Conservation (phyloP, 1,284 basidiomycete species). For the Amylostereum chailletii region DNA sequence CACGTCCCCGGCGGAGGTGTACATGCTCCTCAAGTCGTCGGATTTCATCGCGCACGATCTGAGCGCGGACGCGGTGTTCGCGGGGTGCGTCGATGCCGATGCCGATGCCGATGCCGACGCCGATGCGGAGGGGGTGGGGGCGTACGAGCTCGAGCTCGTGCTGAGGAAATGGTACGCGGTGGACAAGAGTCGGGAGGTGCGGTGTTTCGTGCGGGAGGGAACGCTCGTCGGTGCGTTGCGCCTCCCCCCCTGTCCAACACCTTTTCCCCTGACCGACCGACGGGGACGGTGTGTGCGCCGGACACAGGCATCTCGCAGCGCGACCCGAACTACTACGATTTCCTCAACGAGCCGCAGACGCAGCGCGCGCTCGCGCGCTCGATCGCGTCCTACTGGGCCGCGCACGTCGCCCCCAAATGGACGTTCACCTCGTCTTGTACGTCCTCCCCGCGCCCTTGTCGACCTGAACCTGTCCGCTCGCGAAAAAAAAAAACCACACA, state of each 20-base stretch:
- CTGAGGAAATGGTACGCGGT: constrained; percentile 88
- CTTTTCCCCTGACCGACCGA: neutral
- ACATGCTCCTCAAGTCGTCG: constrained; percentile 87
- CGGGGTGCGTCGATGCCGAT: constrained; percentile 34
- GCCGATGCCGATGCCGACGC: neutral
- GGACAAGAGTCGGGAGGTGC: constrained; percentile 74
- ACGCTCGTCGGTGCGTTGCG: constrained; percentile 54
- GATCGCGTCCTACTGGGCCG: constrained; percentile 60
- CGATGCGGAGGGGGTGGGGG: constrained; percentile 3
- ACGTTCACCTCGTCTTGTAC: constrained; percentile 58
- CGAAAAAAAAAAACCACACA: neutral
- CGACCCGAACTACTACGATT: constrained; percentile 88
- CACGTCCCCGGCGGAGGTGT: constrained; percentile 82
- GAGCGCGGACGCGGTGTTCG: constrained; percentile 49
- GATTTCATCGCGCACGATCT: constrained; percentile 87
- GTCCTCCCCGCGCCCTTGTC: constrained; percentile 17
- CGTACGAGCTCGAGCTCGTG: constrained; percentile 76
- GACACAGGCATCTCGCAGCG: constrained; percentile 75
- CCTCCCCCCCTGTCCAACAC: neutral
- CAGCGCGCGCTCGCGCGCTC: constrained; percentile 45
- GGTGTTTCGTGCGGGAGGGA: constrained; percentile 78
- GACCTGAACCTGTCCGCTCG: neutral
- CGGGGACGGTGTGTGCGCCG: neutral
- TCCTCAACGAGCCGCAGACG: constrained; percentile 58
- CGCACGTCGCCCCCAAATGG: constrained; percentile 56